Evolutionary conservation across 1,284 basidiomycete species (phyloP), one percentile per base, ranked within the genome.

Genomic region (Melampsora larici-populina): DNA sequence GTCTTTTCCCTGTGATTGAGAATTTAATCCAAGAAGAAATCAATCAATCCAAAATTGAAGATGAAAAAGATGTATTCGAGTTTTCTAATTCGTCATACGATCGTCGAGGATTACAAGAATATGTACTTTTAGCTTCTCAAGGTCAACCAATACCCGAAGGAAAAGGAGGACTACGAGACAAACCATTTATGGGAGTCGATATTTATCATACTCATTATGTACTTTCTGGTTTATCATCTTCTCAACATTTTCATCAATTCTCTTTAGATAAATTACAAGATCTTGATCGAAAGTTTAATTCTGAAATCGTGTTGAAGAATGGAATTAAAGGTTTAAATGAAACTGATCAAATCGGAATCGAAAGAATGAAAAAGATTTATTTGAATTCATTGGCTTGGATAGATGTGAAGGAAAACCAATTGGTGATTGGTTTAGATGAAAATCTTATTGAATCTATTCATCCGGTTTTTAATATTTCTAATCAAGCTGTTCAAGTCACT

Each of bases 141-240:
- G n/a, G n/a, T n/a, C n/a, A n/a, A n/a, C n/a, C n/a, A n/a, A n/a
- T n/a, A n/a, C n/a, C n/a, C n/a, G n/a, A n/a, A n/a, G n/a, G n/a
- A n/a, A n/a, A n/a, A n/a, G n/a, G n/a, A n/a, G n/a, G n/a, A n/a
- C n/a, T n/a, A n/a, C n/a, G n/a, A n/a, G n/a, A n/a, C n/a, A n/a
- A n/a, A n/a, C 70, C 70, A 7, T 58, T 46, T 17, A 73, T 49
- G 70, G 58, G 36, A 4, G 86, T 93, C 18, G 94, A 97, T 83
- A 87, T 92, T 49, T 97, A 97, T 83, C 95, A 97, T 82, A 96
- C 94, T 0, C 85, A 92, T 64, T 97, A 95, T 84, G 93, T 92
- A 82, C 87, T 97, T 2, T 88, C 93, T 6, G 94, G 94, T 11
- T 86, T 96, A n/a, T 91, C 93, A 0, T 86, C 89, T 0, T 92